Conservation (phyloP, 2,329 filamentous ascomycete genomes). For the Aspergillus novofumigatus region DNA sequence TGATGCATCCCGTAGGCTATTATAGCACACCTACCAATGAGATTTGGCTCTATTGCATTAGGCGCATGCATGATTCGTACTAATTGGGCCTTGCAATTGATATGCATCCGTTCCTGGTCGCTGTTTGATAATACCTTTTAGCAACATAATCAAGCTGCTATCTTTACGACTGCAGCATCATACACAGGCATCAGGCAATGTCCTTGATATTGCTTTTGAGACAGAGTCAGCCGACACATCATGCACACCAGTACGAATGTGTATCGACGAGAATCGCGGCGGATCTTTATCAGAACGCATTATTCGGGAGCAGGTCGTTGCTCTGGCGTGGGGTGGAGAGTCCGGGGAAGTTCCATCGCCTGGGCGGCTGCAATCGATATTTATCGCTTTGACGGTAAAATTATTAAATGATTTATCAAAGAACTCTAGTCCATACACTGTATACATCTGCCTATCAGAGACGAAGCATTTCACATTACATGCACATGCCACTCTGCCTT, state of each 20-base stretch:
- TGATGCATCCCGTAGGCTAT: constrained; percentile 3
- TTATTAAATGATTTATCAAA: neutral
- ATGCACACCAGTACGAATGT: neutral
- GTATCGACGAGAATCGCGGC: neutral
- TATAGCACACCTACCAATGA: constrained; percentile 9
- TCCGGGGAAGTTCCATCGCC: neutral
- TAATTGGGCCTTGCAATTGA: constrained; percentile 23
- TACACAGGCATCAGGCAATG: constrained; percentile 3
- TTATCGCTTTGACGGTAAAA: neutral
- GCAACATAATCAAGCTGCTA: constrained; percentile 19
- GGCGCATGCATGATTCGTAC: constrained; percentile 12
- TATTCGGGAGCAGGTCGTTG: neutral
- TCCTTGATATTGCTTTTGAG: neutral
- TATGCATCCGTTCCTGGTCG: constrained; percentile 19
- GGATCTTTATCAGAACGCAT: neutral
- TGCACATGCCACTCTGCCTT: neutral
- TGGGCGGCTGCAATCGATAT: neutral
- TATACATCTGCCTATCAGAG: too few relatives aligned
- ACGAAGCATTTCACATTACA: neutral
- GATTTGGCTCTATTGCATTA: constrained; percentile 5
- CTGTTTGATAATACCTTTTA: constrained; percentile 24
- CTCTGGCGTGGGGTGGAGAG: neutral
- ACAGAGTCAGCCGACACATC: neutral
- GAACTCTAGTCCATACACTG: neutral
- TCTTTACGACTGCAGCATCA: constrained; percentile 7